These are phyloP conservation scores for Xylaria curta DNA, from an alignment of 495 filamentous ascomycete species.

Conservation along the genomic window DNA sequence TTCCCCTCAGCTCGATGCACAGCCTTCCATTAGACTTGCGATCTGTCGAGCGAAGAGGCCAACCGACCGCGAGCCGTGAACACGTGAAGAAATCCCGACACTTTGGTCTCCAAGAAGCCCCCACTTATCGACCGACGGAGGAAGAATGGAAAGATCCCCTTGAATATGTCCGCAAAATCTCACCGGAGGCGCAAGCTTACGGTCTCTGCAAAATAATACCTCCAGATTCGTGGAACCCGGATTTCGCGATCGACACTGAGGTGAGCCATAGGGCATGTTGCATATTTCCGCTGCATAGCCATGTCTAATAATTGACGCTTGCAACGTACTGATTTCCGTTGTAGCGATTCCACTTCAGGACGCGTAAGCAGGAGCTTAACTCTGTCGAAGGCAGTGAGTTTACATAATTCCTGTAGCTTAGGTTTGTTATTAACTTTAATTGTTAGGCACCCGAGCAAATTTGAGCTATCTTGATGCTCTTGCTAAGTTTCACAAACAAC, in stretches of 20 bases:
- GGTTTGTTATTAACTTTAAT: constrained; percentile 20
- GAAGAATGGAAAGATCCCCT: constrained; percentile 96
- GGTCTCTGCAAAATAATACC: constrained; percentile 96
- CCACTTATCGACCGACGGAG: constrained; percentile 86
- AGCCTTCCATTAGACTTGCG: constrained; percentile 76
- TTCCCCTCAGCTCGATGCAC: constrained; percentile 58
- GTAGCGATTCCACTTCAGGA: constrained; percentile 96
- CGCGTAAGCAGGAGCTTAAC: constrained; percentile 95
- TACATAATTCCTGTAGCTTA: constrained; percentile 24
- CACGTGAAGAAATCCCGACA: constrained; percentile 75
- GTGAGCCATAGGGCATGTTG: constrained; percentile 57
- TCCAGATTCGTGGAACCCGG: constrained; percentile 89
- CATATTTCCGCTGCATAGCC: constrained; percentile 25
- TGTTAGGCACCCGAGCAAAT: constrained; percentile 87
- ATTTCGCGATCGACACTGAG: constrained; percentile 97
- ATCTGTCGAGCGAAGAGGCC: constrained; percentile 90
- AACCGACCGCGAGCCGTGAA: constrained; percentile 76
- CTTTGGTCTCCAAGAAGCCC: constrained; percentile 87
- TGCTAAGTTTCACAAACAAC: constrained; percentile 94
- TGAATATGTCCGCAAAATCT: constrained; percentile 89
- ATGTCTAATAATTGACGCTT: not conserved
- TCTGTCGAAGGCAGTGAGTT: constrained; percentile 96
- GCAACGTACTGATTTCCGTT: constrained; percentile 28
- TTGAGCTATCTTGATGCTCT: constrained; percentile 96
- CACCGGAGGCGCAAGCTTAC: constrained; percentile 80